phyloP scores from a whole-genome alignment of 768 basidiomycete species.

The Fistulinella prunicolor region DNA sequence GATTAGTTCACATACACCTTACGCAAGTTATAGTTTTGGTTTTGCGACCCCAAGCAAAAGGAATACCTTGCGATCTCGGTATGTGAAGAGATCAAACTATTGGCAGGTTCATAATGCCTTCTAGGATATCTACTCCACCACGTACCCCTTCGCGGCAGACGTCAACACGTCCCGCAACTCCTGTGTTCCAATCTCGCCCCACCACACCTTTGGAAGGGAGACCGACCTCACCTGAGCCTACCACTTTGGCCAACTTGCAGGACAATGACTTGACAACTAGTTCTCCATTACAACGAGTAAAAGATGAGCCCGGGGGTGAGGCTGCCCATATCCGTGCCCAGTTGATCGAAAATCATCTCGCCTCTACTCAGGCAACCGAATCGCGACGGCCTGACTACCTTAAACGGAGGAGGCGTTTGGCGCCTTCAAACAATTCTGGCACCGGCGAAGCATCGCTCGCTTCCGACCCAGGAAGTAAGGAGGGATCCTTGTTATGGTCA shows the following conservation, averaged over 20 bases:
- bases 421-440: slow-evolving; percentile 35
- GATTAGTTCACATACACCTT: neutral
- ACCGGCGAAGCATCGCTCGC: slow-evolving; percentile 6
- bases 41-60: neutral
- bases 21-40: slow-evolving; percentile 3
- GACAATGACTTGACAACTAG: neutral
- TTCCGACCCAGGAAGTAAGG: slow-evolving; percentile 11
- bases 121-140: slow-evolving; percentile 20
- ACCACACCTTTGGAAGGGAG: slow-evolving; percentile 9
- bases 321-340: slow-evolving; percentile 58
- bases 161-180: slow-evolving; percentile 16
- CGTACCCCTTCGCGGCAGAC: slow-evolving; percentile 13
- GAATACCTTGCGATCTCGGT: slow-evolving; percentile 13
- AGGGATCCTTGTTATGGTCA: slow-evolving; percentile 20
- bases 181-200: slow-evolving; percentile 11
- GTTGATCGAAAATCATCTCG: slow-evolving; percentile 47
- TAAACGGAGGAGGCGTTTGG: slow-evolving; percentile 51
- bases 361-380: slow-evolving; percentile 54
- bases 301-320: slow-evolving; percentile 47
- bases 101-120: neutral
- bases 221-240: neutral
- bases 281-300: neutral
- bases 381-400: slow-evolving; percentile 70
- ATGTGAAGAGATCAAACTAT: slow-evolving; percentile 2
- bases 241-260: neutral